Evolutionary conservation across 768 basidiomycete genomes (phyloP), one percentile per base, ranked within the genome.

Genomic region (Heimioporus sp.): DNA sequence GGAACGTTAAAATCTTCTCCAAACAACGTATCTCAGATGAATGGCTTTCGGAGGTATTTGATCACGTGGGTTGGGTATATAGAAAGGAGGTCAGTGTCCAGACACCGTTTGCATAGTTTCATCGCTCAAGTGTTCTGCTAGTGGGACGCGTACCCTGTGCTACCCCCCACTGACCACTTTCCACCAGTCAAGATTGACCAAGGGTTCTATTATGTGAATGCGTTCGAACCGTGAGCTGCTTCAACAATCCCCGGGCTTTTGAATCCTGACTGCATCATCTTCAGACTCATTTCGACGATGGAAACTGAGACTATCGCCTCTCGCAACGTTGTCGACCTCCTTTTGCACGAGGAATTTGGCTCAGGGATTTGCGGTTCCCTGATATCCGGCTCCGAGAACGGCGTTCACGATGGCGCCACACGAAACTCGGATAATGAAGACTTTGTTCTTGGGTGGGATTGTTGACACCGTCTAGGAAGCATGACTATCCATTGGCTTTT

Each of bases 1-100:
- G 86, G 80, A 77, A 78, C 11, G 92, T 94, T 49, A 98, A 97
- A 73, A 90, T 97, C 42, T 95, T 95, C 65, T 93, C 90, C 2
- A 74, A 81, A 60, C 65, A 81, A 31, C 65, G 71, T 17, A 68
- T 93, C 38, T 76, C 77, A 39, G 85, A 93, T 49, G 80, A 83
- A 48, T 87, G 90, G 83, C 72, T 98, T 31, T 65, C 76, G 15
- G 70, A 72, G 10, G 69, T 88, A 57, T 92, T 96, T 65, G 79
- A 79, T 17, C 73, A 85, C 42, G 82, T 92, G 19, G 80, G 83
- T 11, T 98, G 95, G 93, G 80, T 91, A 12, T 68, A 82, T 57
- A 76, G 91, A 58, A 94, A 95, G 70, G 85, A 87, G 78, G 86
- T 83, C 56, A 52, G 63, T 43, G 21, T 55, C 39, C 13, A 24